Evolutionary conservation across 2,329 filamentous ascomycete species (phyloP).

Genomic region (Tolypocladium nubicola): DNA sequence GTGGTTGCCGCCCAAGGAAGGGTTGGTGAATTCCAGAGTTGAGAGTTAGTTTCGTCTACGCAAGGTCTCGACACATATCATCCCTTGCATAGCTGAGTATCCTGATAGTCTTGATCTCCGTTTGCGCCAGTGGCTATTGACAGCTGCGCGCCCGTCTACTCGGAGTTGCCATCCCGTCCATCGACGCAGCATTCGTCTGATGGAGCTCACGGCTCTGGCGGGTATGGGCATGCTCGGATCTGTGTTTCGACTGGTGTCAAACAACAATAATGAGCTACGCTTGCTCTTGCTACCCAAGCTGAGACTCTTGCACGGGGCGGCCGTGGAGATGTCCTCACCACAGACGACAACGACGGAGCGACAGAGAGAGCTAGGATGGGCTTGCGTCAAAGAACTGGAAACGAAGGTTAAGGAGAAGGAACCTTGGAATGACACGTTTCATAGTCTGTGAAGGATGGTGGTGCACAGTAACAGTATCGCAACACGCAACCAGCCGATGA

Average conservation of each 20-base stretch:
- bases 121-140: background rate
- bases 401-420: background rate
- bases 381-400: background rate
- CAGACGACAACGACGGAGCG: too few relatives aligned
- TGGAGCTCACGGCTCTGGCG: background rate
- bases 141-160: background rate
- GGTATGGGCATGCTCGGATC: background rate
- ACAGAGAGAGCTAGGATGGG: too few relatives aligned
- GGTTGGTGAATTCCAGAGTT: background rate
- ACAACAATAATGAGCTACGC: background rate
- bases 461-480: too few relatives aligned
- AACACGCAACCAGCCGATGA: too few relatives aligned
- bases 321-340: background rate
- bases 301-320: background rate
- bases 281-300: background rate
- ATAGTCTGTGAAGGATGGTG: too few relatives aligned
- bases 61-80: background rate
- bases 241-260: background rate
- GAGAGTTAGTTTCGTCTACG: background rate
- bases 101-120: background rate
- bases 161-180: background rate
- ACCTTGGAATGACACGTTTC: too few relatives aligned
- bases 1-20: background rate
- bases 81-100: background rate
- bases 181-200: background rate